Percentiles rank a stretch among this genome's conserved stretches.
Evolutionary conservation across 305 asterid species (phyloP).

Genomic region (Lippia alba): DNA sequence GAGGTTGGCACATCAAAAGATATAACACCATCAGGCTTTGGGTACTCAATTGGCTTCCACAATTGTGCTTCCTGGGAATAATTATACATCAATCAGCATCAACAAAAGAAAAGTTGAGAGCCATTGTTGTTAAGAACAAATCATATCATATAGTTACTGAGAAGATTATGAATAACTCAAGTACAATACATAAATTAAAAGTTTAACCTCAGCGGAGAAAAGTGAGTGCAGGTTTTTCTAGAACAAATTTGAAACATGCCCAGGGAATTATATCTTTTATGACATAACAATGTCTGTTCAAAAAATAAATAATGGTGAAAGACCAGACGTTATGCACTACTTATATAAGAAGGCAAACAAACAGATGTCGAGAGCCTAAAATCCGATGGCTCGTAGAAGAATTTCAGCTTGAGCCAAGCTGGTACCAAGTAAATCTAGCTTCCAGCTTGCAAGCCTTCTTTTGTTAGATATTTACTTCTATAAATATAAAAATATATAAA

Average conservation of each 20-base stretch:
- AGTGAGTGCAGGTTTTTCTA: background rate
- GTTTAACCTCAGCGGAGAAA: background rate
- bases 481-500: too few species aligned
- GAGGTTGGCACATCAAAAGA: slow-evolving; percentile 91
- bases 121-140: background rate
- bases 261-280: background rate
- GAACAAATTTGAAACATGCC: background rate
- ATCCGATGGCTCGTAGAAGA: too few species aligned
- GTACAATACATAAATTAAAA: background rate
- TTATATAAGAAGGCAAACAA: too few species aligned
- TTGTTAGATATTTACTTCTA: too few species aligned
- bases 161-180: background rate
- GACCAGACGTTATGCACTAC: background rate
- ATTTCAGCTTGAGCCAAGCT: too few species aligned
- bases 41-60: slow-evolving; percentile 70
- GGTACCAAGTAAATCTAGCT: too few species aligned
- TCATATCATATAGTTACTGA: background rate
- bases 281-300: background rate
- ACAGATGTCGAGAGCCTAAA: too few species aligned
- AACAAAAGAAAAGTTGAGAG: slow-evolving; percentile 13
- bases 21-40: slow-evolving; percentile 87
- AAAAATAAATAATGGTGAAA: background rate
- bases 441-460: too few species aligned
- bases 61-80: slow-evolving; percentile 70
- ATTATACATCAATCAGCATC: slow-evolving; percentile 33